Base-by-base conservation (phyloP, 257 asterid genomes). In the Penstemon barbatus region DNA sequence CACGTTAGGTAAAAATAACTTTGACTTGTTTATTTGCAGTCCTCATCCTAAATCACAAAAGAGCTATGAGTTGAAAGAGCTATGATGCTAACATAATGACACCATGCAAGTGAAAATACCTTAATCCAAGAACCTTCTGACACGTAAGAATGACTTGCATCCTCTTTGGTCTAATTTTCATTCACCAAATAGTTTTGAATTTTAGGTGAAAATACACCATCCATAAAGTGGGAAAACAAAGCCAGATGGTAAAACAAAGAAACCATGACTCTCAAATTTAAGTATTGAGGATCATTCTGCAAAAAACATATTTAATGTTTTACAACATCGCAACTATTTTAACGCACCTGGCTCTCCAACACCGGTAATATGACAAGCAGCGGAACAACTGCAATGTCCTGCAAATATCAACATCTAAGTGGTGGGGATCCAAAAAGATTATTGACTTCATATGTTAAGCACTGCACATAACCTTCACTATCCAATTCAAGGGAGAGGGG, bases 361-460 rank as follows among this genome's bases (percentile, higher is more conserved):
- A 94, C 97, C 3, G 99, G 99, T 44, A 94, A 84, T 82, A 94
- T 79, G 86, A 94, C 99, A 71, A 94, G 84, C 77, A 94, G 97
- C 8, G 97, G 97, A 78, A 94, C 99, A 67, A 94, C 97, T 61
- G 97, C 99, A 72, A 94, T 94, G 75, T 94, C 99, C 97, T 94
- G 95, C 80, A 74, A 80, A 81, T 62, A 81, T 75, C 79, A 82
- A 74, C 59, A 81, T 75, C 79, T 80, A 74, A 79, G 77, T 77
- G 69, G 78, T 52, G 57, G 76, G 36, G 63, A 74, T 65, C 75
- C 68, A 58, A 74, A 82, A 69, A 68, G 61, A 75, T 80, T 71
- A 86, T 54, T 65, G 65, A 64, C 66, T 77, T 74, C 59, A 62
- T 51, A 69, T 53, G 71, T 65, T 74, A 66, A 15, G 64, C 71